These are phyloP conservation scores for Xylaria sp. DNA, from an alignment of 2,329 filamentous ascomycete species.

Conservation along the genomic window DNA sequence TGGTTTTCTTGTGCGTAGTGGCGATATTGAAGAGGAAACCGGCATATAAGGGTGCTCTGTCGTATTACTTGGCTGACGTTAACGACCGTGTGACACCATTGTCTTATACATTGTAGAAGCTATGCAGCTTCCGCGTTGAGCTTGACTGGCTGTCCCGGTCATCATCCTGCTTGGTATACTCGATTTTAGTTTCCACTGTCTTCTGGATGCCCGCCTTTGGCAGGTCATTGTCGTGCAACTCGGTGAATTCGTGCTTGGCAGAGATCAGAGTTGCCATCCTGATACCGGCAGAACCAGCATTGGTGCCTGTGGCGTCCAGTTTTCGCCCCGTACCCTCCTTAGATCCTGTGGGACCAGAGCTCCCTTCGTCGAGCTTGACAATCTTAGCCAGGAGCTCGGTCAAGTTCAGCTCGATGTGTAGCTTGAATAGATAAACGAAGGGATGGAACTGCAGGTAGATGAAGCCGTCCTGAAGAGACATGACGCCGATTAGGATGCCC, in stretches of 20 bases:
- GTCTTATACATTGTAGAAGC: background rate
- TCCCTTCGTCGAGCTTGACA: conserved; percentile 33
- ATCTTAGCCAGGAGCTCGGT: conserved; percentile 59
- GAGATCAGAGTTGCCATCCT: conserved; percentile 15
- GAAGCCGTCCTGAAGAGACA: conserved; percentile 58
- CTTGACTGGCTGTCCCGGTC: background rate
- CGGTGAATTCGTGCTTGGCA: background rate
- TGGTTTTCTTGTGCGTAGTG: no score
- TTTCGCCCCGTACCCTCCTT: background rate
- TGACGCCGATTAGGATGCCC: conserved; percentile 54
- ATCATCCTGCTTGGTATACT: background rate
- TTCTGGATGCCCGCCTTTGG: background rate
- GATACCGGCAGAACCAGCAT: background rate
- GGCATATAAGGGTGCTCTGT: no score
- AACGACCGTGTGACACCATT: no score
- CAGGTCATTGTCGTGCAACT: background rate
- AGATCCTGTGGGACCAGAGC: background rate
- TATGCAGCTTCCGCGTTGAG: background rate
- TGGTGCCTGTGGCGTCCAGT: background rate
- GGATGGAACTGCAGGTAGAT: conserved; percentile 60
- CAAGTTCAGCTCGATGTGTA: conserved; percentile 64
- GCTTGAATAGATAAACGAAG: conserved; percentile 56
- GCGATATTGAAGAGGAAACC: no score
- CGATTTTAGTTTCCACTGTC: conserved; percentile 5
- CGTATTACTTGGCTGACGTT: no score